phyloP scores from a whole-genome alignment of 139 green algal genomes.

The Chlorella sorokiniana region DNA sequence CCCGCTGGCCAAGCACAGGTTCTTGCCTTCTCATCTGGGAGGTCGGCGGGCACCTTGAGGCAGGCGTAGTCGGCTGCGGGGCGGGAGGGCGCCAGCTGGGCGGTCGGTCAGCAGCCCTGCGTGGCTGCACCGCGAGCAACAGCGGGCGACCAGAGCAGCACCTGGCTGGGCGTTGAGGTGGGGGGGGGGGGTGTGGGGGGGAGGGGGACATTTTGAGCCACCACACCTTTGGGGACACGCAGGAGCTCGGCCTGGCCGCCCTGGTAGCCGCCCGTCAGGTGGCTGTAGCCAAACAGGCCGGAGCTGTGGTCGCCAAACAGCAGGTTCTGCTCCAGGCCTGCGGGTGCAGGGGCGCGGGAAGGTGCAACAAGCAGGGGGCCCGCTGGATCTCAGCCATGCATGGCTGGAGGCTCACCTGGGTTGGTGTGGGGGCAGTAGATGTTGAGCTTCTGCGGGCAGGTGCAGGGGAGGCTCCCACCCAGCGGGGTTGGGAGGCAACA shows the following conservation, averaged over 20 bases:
- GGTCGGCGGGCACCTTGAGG: conserved; percentile 56
- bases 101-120: neutral
- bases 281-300: conserved; percentile 54
- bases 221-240: conserved; percentile 45
- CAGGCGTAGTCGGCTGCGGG: conserved; percentile 62
- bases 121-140: neutral
- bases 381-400: too few species aligned
- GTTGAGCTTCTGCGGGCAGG: too few species aligned
- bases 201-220: too few species aligned
- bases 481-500: too few species aligned
- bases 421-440: too few species aligned
- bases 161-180: neutral
- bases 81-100: neutral
- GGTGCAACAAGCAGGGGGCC: neutral
- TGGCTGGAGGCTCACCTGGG: too few species aligned
- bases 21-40: conserved; percentile 48
- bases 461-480: too few species aligned
- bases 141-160: too few species aligned
- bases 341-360: conserved; percentile 9
- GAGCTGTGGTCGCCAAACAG: conserved; percentile 53
- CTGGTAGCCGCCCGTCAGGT: conserved; percentile 67
- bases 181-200: neutral
- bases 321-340: conserved; percentile 43
- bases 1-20: too few species aligned
- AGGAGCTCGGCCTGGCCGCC: conserved; percentile 76